These are phyloP conservation scores for Diddensiella santjacobensis DNA, from an alignment of 805 yeast species.

Conservation along the genomic window DNA sequence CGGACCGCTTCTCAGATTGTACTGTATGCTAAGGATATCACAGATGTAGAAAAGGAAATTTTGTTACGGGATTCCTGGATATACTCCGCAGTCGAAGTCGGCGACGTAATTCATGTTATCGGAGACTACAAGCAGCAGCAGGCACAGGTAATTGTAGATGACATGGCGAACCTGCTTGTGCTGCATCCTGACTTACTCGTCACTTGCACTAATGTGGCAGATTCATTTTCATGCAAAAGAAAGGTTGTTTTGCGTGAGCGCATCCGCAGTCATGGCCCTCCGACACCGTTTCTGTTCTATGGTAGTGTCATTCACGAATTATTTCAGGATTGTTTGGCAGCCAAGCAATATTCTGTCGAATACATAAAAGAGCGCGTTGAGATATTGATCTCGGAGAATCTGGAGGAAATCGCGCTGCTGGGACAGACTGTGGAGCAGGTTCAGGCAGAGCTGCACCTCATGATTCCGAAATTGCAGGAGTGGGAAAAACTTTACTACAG, in stretches of 20 bases:
- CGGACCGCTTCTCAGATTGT: constrained; percentile 1
- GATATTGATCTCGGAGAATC: constrained; percentile 18
- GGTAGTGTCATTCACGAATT: constrained; percentile 81
- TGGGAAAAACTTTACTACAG: constrained; percentile 26
- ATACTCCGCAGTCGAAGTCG: constrained; percentile 20
- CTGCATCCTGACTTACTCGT: constrained; percentile 81
- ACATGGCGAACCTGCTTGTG: constrained; percentile 58
- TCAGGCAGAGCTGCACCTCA: constrained; percentile 50
- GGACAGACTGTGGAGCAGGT: constrained; percentile 51
- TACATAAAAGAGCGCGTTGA: constrained; percentile 39
- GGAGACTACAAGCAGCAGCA: constrained; percentile 24
- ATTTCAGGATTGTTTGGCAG: constrained; percentile 55
- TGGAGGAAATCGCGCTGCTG: constrained; percentile 47
- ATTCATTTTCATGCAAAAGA: constrained; percentile 69
- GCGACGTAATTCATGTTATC: constrained; percentile 33
- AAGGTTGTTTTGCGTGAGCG: constrained; percentile 59
- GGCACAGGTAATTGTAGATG: constrained; percentile 45
- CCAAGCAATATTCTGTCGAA: constrained; percentile 36
- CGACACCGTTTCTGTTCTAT: constrained; percentile 60
- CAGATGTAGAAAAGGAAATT: constrained; percentile 6
- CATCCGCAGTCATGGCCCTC: constrained; percentile 56
- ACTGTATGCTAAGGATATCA: constrained; percentile 2
- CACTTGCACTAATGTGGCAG: constrained; percentile 78
- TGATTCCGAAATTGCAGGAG: constrained; percentile 36
- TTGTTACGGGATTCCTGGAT: constrained; percentile 31